phyloP scores from a whole-genome alignment of 371 early-diverging fungal genomes.

The Saksenaea vasiformis region DNA sequence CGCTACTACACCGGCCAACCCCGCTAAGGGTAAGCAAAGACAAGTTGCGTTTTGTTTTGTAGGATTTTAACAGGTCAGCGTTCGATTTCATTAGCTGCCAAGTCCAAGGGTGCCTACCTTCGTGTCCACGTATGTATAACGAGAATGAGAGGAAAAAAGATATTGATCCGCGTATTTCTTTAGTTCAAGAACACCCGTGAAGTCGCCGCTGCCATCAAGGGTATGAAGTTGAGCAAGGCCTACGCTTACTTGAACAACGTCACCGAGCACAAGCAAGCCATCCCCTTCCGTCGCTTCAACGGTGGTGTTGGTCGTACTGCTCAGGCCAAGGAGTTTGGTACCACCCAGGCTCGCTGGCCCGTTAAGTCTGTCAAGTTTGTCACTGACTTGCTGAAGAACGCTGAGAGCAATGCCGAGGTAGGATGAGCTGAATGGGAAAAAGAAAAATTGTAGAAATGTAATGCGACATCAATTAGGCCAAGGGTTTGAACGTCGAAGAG shows the following conservation, averaged over 20 bases:
- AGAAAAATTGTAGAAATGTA: background rate
- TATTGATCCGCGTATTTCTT: slow-evolving; percentile 5
- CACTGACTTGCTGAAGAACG: slow-evolving; percentile 92
- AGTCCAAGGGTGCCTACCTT: slow-evolving; percentile 95
- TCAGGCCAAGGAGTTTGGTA: slow-evolving; percentile 94
- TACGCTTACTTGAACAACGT: slow-evolving; percentile 94
- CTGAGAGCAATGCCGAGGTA: slow-evolving; percentile 93
- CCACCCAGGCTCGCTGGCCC: slow-evolving; percentile 98
- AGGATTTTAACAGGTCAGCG: background rate
- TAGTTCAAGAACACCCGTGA: slow-evolving; percentile 98
- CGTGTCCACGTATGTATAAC: slow-evolving; percentile 82
- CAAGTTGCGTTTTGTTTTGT: background rate
- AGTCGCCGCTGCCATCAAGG: slow-evolving; percentile 94
- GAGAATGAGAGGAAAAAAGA: background rate
- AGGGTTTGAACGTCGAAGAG: slow-evolving; percentile 88
- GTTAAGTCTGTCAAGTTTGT: slow-evolving; percentile 93
- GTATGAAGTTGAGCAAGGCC: slow-evolving; percentile 94
- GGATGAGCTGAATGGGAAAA: background rate
- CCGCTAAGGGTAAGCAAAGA: slow-evolving; percentile 51
- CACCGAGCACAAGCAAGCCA: slow-evolving; percentile 93
- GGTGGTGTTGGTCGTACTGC: slow-evolving; percentile 97
- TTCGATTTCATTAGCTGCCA: slow-evolving; percentile 67
- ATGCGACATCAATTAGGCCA: slow-evolving; percentile 51
- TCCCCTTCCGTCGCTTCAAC: slow-evolving; percentile 97
- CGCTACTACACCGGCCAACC: slow-evolving; percentile 59